Evolutionary conservation across 106 monocot genomes (phyloP), one percentile per base, ranked within the genome.

Genomic region (Ottelia alismoides): DNA sequence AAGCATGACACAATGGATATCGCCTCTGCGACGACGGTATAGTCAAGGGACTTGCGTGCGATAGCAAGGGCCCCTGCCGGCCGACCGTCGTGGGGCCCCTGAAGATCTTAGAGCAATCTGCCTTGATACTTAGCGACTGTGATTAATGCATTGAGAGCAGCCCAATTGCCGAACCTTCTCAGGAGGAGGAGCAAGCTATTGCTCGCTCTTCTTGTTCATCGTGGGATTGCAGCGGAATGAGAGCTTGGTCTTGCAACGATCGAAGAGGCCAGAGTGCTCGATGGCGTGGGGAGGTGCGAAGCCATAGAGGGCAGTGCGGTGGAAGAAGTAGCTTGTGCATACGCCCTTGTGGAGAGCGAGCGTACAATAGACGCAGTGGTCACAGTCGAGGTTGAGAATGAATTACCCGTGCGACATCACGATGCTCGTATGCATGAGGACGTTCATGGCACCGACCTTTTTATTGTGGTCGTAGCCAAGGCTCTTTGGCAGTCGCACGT

Each of bases 401-500:
- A 96, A 96, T 0, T 88, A 88, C 2, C 88, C 94, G 14, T 88
- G 88, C 10, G 94, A 96, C 94, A 96, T 96, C 26, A 96, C 77
- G 0, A 84, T 88, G 24, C 88, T 85, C 5, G 88, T 79, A 24
- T 88, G 49, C 2, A 96, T 88, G 0, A 96, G 63, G 20, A 84
- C 81, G 47, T 94, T 94, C 94, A 94, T 94, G 22, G 94, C 94
- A 0, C 94, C 94, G 0, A 88, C 94, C 58, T 96, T 89, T 76
- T 96, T 96, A 81, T 96, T 96, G 74, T 96, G 94, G 58, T 89
- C 88, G 22, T 88, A 96, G 10, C 88, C 94, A 0, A 88, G 94
- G 2, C 88, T 49, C 44, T 96, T 96, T 55, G 94, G 88, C 3
- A 96, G 72, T 6, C 94, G 61, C 27, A 72, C 58, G 65, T 96